Evolutionary conservation across 1,139 yeast species (phyloP).

Genomic region (Pichia sp.): DNA sequence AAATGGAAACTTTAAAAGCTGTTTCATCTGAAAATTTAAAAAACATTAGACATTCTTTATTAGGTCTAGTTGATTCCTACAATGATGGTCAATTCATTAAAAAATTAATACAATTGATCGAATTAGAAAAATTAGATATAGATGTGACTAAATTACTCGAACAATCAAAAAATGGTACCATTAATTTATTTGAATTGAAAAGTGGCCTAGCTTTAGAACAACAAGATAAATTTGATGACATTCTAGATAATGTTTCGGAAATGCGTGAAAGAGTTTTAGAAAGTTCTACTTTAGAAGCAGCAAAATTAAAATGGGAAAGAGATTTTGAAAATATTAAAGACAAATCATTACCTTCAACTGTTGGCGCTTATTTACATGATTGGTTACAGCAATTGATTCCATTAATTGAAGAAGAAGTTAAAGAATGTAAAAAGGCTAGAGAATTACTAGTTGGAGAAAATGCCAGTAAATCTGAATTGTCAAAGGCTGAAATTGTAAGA

Average conservation of each 20-base stretch:
- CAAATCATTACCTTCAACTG: slow-evolving; percentile 44
- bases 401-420: slow-evolving; percentile 58
- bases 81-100: slow-evolving; percentile 23
- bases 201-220: slow-evolving; percentile 47
- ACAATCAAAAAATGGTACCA: slow-evolving; percentile 24
- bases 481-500: slow-evolving; percentile 22
- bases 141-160: slow-evolving; percentile 29
- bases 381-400: slow-evolving; percentile 73
- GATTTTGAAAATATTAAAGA: slow-evolving; percentile 66
- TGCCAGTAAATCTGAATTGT: slow-evolving; percentile 1
- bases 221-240: slow-evolving; percentile 50
- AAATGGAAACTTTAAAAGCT: slow-evolving; percentile 50
- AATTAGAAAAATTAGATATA: slow-evolving; percentile 30
- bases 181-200: slow-evolving; percentile 64
- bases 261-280: slow-evolving; percentile 75
- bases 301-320: slow-evolving; percentile 82
- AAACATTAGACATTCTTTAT: slow-evolving; percentile 70
- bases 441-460: slow-evolving; percentile 21
- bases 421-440: slow-evolving; percentile 39
- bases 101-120: slow-evolving; percentile 19
- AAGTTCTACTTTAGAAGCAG: slow-evolving; percentile 74
- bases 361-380: slow-evolving; percentile 71
- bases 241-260: slow-evolving; percentile 62
- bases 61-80: slow-evolving; percentile 45
- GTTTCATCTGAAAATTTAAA: slow-evolving; percentile 79